Base-by-base conservation (phyloP, 495 filamentous ascomycete genomes). In the Penicillium turbatum region DNA sequence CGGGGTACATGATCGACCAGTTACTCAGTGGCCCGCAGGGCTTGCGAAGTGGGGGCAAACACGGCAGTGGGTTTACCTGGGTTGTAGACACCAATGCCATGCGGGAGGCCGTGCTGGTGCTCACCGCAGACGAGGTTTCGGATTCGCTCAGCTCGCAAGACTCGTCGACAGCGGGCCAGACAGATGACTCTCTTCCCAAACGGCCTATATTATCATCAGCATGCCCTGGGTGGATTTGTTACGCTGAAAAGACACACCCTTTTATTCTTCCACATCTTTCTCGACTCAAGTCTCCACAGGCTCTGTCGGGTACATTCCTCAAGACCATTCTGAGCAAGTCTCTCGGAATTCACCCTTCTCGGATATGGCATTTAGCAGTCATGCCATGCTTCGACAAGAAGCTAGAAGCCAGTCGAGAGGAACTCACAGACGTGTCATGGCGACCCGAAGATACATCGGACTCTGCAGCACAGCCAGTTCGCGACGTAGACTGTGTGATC, bases 311-410 rank as follows among this genome's bases (percentile, higher is more conserved):
- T 9, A 96, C 90, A 0, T 79, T 96, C 19, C 65, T 97, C 27
- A 98, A 98, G 61, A 89, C 90, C 0, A 80, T 86, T 8, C 67
- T 98, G 16, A 87, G 85, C 66, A 82, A 82, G 54, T 77, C 72
- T 36, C 75, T 90, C 37, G 82, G 84, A 10, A 79, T 96, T 6
- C 68, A 85, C 1, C 86, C 90, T 0, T 86, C 87, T 51, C 82
- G 83, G 44, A 90, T 97, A 66, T 98, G 93, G 89, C 89, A 97
- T 66, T 67, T 97, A 36, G 89, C 90, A 5, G 76, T 98, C 31
- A 97, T 97, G 95, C 93, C 93, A 19, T 98, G 93, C 67, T 98
- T 98, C 66, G 93, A 98, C 72, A 98, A 98, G 74, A 98, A 98
- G 70, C 82, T 98, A 12, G 93, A 98, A 70, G 93, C 92, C 7